Conservation (phyloP, 2,329 filamentous ascomycete species). For the Aspergillus hiratsukae region DNA sequence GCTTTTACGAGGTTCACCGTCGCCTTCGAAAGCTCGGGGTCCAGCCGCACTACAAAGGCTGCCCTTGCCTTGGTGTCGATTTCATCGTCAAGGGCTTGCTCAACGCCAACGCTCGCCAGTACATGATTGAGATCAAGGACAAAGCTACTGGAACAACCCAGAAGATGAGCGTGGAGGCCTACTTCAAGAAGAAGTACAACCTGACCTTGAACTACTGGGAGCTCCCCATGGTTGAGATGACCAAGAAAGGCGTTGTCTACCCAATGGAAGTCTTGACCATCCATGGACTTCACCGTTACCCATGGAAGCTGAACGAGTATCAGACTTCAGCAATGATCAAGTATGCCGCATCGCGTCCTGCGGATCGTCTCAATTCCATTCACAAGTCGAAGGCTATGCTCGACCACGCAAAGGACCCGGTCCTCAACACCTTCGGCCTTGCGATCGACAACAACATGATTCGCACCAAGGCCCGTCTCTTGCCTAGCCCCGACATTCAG, state of each 20-base stretch:
- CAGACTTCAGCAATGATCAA: slow-evolving; percentile 88
- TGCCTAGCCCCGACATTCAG: slow-evolving; percentile 66
- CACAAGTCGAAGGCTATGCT: slow-evolving; percentile 62
- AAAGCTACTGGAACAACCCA: slow-evolving; percentile 37
- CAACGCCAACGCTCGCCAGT: slow-evolving; percentile 38
- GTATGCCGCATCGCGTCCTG: slow-evolving; percentile 77
- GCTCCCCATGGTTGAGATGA: slow-evolving; percentile 57
- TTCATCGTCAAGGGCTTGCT: slow-evolving; percentile 52
- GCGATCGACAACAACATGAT: slow-evolving; percentile 62
- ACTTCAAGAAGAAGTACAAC: slow-evolving; percentile 52
- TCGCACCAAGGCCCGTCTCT: slow-evolving; percentile 63
- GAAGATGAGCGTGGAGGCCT: slow-evolving; percentile 56
- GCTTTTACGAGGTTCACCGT: slow-evolving; percentile 24
- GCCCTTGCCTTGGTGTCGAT: slow-evolving; percentile 31
- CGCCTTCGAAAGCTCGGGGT: slow-evolving; percentile 36
- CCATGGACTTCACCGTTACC: slow-evolving; percentile 53
- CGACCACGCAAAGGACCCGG: slow-evolving; percentile 64
- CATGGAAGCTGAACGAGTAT: slow-evolving; percentile 53
- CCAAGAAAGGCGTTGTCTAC: slow-evolving; percentile 49
- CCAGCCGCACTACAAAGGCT: slow-evolving; percentile 32
- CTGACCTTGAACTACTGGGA: slow-evolving; percentile 41
- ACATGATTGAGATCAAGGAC: slow-evolving; percentile 41
- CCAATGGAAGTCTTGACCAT: slow-evolving; percentile 55
- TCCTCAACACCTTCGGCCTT: slow-evolving; percentile 70
- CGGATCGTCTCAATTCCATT: slow-evolving; percentile 64